These are phyloP conservation scores for Phytophthora meadii DNA, from an alignment of 352 stramenopile species.

Conservation along the genomic window DNA sequence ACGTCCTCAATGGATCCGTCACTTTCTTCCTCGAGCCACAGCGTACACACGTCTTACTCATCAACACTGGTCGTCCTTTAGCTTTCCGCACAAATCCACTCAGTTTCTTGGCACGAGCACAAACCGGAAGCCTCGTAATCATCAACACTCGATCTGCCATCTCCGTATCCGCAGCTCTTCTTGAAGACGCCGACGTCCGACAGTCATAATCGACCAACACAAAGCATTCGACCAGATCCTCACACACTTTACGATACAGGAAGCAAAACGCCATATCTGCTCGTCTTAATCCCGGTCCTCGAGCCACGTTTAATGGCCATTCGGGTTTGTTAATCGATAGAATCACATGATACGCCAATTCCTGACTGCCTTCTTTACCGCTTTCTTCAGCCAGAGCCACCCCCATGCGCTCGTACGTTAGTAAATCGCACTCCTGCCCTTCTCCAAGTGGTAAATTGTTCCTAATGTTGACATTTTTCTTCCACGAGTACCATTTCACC, in stretches of 20 bases:
- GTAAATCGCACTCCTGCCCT: conserved; percentile 43
- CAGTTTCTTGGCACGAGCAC: conserved; percentile 50
- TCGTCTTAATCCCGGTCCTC: conserved; percentile 32
- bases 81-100: conserved; percentile 48
- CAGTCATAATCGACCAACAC: conserved; percentile 56
- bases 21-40: conserved; percentile 41
- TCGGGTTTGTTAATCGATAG: conserved; percentile 54
- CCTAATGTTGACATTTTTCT: conserved; percentile 7
- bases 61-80: conserved; percentile 34
- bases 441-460: conserved; percentile 21
- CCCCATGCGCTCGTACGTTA: conserved; percentile 72
- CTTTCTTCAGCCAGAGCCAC: conserved; percentile 44
- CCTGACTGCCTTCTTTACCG: conserved; percentile 15
- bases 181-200: conserved; percentile 19
- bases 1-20: conserved; percentile 41
- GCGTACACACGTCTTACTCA: conserved; percentile 55
- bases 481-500: conserved; percentile 64
- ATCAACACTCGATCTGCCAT: conserved; percentile 53
- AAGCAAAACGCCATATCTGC: conserved; percentile 57
- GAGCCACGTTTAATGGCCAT: conserved; percentile 38
- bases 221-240: conserved; percentile 66
- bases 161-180: conserved; percentile 42
- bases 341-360: conserved; percentile 63
- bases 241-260: conserved; percentile 55
- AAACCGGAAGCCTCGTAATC: conserved; percentile 38